Percentiles rank a stretch among this genome's conserved stretches.
Conservation (phyloP, 2,329 filamentous ascomycete genomes). For the Anisogramma anomala region DNA sequence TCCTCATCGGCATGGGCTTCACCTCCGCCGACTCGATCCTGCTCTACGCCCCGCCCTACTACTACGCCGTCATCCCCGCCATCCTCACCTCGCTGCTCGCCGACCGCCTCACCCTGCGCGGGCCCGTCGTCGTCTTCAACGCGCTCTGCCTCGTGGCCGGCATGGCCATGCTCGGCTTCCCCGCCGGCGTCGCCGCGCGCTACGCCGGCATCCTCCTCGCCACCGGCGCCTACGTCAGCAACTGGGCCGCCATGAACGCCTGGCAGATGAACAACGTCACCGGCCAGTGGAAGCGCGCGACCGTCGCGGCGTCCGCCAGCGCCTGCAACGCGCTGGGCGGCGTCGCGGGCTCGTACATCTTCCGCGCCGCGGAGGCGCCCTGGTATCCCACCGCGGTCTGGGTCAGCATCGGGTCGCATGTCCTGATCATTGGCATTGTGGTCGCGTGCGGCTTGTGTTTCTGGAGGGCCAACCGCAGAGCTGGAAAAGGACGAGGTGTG, state of each 20-base stretch:
- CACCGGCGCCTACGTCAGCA: conserved; percentile 56
- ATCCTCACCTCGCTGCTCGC: conserved; percentile 50
- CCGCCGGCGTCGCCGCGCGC: conserved; percentile 45
- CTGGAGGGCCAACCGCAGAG: conserved; percentile 10
- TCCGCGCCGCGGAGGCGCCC: conserved; percentile 6
- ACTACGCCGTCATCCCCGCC: conserved; percentile 53
- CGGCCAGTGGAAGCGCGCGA: conserved; percentile 14
- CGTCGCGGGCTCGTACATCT: conserved; percentile 14
- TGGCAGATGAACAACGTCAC: conserved; percentile 52
- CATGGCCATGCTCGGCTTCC: conserved; percentile 55
- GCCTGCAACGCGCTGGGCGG: conserved; percentile 15
- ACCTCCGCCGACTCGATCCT: conserved; percentile 42
- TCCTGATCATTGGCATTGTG: conserved; percentile 11
- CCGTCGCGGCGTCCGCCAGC: conserved; percentile 12
- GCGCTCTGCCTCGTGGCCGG: conserved; percentile 48
- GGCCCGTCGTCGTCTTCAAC: conserved; percentile 55
- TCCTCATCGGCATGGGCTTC: conserved; percentile 46
- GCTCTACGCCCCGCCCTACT: conserved; percentile 56
- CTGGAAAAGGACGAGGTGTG: conserved; percentile 3
- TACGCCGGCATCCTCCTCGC: conserved; percentile 55
- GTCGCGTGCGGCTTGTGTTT: conserved; percentile 6
- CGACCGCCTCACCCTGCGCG: conserved; percentile 48
- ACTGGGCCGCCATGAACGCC: conserved; percentile 55
- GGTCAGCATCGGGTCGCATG: conserved; percentile 13
- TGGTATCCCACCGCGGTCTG: conserved; percentile 13